Percentiles rank a stretch among this genome's conserved stretches.
These are phyloP conservation scores for Schizosaccharomyces versatilis DNA, from an alignment of 1,139 yeast genomes.

Conservation along the genomic window DNA sequence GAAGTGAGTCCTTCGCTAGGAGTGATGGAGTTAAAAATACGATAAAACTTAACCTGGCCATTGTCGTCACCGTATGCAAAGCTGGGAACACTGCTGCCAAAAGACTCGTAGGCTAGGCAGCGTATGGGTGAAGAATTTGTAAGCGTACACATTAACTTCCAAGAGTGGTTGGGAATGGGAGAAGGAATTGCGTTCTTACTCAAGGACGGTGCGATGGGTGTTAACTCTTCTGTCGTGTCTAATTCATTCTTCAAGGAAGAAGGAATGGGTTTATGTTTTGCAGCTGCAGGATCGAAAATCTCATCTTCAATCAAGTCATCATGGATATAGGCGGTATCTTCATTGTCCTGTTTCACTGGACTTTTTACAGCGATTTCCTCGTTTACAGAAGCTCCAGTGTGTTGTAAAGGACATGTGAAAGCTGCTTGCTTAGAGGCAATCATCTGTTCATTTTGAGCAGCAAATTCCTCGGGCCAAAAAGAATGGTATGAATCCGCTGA, in stretches of 20 bases:
- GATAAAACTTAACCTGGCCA: neutral
- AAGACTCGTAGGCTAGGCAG: neutral
- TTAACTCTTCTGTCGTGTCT: neutral
- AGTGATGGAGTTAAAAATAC: neutral
- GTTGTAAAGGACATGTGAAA: no score
- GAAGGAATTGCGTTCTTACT: neutral
- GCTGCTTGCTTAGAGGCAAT: no score
- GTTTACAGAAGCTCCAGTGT: no score
- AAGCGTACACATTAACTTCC: neutral
- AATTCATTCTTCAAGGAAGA: neutral
- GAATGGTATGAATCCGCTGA: no score
- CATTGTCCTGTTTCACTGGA: no score
- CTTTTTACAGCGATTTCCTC: no score
- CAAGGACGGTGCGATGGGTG: neutral
- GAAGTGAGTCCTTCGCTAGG: neutral
- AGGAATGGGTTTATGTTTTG: neutral
- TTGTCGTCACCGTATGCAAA: neutral
- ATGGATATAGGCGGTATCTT: neutral
- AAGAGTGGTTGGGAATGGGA: neutral
- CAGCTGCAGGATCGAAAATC: neutral
- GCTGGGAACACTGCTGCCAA: neutral
- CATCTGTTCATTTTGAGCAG: no score
- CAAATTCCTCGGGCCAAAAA: no score
- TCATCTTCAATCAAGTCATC: slow-evolving; percentile 1
- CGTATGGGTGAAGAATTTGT: neutral